Evolutionary conservation across 83 land plant genomes (phyloP).

Genomic region (Thuja plicata): DNA sequence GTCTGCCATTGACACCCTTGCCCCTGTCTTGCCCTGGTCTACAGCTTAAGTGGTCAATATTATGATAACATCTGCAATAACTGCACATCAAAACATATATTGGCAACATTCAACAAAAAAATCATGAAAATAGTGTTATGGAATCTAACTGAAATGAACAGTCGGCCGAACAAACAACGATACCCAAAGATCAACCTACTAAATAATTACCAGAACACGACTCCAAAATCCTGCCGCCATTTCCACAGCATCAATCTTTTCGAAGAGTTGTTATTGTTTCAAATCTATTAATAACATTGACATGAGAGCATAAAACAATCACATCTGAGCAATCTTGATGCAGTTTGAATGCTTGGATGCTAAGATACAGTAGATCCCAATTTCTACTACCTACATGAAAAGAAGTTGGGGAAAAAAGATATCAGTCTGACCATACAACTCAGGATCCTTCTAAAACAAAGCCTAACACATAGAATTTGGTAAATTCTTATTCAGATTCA

Average conservation of each 20-base stretch:
- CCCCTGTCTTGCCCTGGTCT: conserved; percentile 4
- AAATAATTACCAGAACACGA: background rate
- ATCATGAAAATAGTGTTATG: background rate
- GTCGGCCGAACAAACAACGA: background rate
- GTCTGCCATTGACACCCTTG: conserved; percentile 44
- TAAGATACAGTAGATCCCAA: background rate
- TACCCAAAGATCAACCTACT: background rate
- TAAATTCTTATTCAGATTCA: background rate
- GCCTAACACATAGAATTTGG: background rate
- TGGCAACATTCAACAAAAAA: background rate
- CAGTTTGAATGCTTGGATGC: background rate
- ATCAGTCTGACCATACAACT: background rate
- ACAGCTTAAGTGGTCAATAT: background rate
- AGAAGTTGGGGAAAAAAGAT: background rate
- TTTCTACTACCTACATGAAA: conserved; percentile 1
- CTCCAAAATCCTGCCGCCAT: conserved; percentile 5
- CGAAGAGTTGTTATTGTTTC: background rate
- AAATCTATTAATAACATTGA: background rate
- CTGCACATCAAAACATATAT: conserved; percentile 7
- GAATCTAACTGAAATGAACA: background rate
- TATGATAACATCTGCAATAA: conserved; percentile 12
- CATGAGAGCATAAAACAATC: background rate
- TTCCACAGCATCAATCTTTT: conserved; percentile 10
- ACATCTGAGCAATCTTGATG: background rate
- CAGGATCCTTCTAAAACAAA: background rate